These are phyloP conservation scores for Yarrowia keelungensis DNA, from an alignment of 805 yeast species.

Conservation along the genomic window DNA sequence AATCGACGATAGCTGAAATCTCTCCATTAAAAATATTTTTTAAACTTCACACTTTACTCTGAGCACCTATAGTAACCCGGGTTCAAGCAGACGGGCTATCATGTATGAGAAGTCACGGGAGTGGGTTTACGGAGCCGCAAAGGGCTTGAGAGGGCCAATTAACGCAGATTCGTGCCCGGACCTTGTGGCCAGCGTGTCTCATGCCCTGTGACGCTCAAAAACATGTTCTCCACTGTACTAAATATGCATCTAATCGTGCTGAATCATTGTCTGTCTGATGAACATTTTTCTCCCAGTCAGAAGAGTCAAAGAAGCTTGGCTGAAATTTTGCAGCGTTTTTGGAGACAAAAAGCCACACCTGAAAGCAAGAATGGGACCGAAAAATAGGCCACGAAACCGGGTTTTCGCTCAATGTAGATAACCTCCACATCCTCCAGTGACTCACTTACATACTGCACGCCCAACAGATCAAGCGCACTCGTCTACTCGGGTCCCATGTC, in stretches of 20 bases:
- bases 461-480: slow-evolving; percentile 10
- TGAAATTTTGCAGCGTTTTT: no score
- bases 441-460: slow-evolving; percentile 16
- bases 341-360: no score
- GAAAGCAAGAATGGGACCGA: no score
- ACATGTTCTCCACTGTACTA: background rate
- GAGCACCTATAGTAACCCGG: slow-evolving; percentile 8
- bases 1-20: slow-evolving; percentile 12
- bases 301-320: background rate
- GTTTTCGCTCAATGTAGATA: background rate
- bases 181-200: background rate
- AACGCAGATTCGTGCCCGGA: background rate
- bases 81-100: background rate
- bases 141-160: background rate
- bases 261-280: no score
- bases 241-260: background rate
- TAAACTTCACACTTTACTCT: slow-evolving; percentile 20
- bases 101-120: no score
- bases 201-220: background rate
- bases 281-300: no score
- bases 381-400: no score
- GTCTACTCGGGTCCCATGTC: slow-evolving; percentile 32
- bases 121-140: no score
- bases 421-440: slow-evolving; percentile 1
- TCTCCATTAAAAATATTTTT: slow-evolving; percentile 22